phyloP scores from a whole-genome alignment of 805 yeast genomes.

The Candida montana region DNA sequence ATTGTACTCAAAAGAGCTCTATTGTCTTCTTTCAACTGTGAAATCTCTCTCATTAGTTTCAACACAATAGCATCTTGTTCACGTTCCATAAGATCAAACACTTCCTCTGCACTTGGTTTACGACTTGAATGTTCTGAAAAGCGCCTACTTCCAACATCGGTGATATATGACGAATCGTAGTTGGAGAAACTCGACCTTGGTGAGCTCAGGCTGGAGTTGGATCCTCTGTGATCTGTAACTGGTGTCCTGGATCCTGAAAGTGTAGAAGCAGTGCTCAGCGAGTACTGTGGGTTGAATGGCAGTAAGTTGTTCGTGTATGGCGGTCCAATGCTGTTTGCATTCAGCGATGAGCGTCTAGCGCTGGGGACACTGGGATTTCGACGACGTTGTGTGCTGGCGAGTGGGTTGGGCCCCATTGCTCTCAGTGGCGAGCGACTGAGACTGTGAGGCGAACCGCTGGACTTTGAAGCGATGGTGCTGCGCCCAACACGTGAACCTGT shows the following conservation, averaged over 20 bases:
- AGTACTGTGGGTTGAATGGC: constrained; percentile 1
- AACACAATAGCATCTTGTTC: constrained; percentile 75
- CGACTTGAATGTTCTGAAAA: constrained; percentile 15
- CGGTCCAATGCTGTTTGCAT: constrained; percentile 16
- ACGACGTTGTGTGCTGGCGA: constrained; percentile 7
- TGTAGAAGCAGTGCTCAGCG: constrained; percentile 1
- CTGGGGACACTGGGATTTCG: constrained; percentile 7
- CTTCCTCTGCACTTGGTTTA: constrained; percentile 38
- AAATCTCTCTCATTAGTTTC: constrained; percentile 59
- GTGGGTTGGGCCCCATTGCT: background rate
- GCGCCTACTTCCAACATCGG: constrained; percentile 14
- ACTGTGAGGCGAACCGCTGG: constrained; percentile 1
- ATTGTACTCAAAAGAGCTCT: constrained; percentile 28
- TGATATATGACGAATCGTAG: constrained; percentile 2
- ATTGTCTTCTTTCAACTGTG: constrained; percentile 48
- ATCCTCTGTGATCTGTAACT: background rate
- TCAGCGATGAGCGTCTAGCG: constrained; percentile 16
- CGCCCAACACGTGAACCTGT: no score
- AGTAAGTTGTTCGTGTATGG: constrained; percentile 14
- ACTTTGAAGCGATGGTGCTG: background rate
- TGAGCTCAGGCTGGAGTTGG: constrained; percentile 13
- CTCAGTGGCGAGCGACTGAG: constrained; percentile 19
- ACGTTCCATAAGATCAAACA: constrained; percentile 58
- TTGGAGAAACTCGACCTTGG: constrained; percentile 18
- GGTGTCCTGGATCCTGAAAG: background rate